phyloP scores from a whole-genome alignment of 306 rosid genomes.

The Rosa multiflora region DNA sequence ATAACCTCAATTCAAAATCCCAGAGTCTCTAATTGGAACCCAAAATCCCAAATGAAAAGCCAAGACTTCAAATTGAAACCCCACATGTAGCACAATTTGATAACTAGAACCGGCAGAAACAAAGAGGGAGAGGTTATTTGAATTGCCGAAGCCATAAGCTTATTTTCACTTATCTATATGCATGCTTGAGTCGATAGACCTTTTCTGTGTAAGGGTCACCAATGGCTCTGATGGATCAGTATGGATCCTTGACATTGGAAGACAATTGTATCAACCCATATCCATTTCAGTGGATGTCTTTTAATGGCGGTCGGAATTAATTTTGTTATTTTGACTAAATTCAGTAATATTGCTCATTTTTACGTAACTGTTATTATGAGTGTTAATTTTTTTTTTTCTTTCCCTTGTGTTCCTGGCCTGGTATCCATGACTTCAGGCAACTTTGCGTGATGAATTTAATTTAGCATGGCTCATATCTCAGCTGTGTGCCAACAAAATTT shows the following conservation, averaged over 20 bases:
- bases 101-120: background rate
- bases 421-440: background rate
- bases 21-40: too few relatives aligned
- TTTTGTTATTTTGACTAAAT: background rate
- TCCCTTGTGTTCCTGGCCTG: background rate
- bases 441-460: background rate
- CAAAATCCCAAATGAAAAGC: background rate
- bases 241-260: background rate
- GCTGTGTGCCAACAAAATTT: background rate
- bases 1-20: background rate
- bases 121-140: background rate
- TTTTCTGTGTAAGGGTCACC: background rate
- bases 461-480: constrained; percentile 1
- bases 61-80: background rate
- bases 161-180: background rate
- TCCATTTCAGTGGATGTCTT: background rate
- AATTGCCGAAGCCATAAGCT: background rate
- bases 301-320: background rate
- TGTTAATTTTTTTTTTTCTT: background rate
- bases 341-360: background rate
- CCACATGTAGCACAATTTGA: background rate
- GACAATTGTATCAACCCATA: background rate
- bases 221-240: background rate
- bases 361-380: background rate
- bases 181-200: background rate